Base-by-base conservation (phyloP, 2,329 filamentous ascomycete species). In the Aureobasidium subglaciale region DNA sequence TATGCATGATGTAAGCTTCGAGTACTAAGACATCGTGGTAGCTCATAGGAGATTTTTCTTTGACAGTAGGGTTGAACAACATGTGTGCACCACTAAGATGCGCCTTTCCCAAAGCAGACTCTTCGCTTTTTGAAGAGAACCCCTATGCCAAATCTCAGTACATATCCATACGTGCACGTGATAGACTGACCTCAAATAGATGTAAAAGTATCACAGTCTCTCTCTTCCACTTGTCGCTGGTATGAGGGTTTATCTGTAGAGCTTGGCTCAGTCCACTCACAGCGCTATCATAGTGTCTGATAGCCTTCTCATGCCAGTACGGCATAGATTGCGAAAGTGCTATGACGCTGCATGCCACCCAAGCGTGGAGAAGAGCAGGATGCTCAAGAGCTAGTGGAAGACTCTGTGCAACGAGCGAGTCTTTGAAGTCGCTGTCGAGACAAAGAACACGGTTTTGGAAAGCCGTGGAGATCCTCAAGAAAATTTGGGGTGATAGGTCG, bases 1-100 rank as follows among this genome's bases (percentile, higher is more conserved):
- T 59, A 9, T 60, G 57, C 32, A 56, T 43, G 41, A 62, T 60
- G 35, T 63, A 63, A 13, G 41, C 62, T 55, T 62, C 60, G n/a
- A 62, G 56, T 2, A 63, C 54, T 9, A 62, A 32, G 2, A 32
- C 38, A n/a, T 60, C 56, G 24, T 62, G 60, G 5, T 54, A 32
- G 27, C 43, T 38, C 4, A 56, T 27, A 7, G 56, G 55, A 11
- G 18, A 6, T 10, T 48, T 42, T 5, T 49, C 32, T 24, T 30
- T 38, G 7, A 58, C 30, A 13, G 20, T 45, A 15, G 50, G 20
- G 13, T 48, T 41, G 27, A 61, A 61, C 20, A 61, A 45, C 11
- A 56, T 25, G 16, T 60, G 56, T 10, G 59, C 59, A 24, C 56
- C 58, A 16, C 24, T 13, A 8, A 60, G 29, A 45, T 59, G 59